These are phyloP conservation scores for carrot (Daucus carota) DNA, from an alignment of 129 eudicot genomes.

Conservation along the genomic window DNA sequence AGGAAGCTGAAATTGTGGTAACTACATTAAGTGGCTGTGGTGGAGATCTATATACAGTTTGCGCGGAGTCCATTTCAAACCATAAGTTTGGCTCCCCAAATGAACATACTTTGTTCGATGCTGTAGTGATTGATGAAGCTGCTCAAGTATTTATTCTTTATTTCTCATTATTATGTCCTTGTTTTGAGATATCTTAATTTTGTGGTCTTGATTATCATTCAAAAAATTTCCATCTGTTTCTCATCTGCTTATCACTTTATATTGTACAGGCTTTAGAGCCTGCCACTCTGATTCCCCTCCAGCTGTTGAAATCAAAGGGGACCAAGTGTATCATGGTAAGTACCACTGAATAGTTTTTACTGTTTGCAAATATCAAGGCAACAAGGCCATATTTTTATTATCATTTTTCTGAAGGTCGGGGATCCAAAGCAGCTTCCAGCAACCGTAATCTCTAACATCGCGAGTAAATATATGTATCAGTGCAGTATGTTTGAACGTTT, in stretches of 20 bases:
- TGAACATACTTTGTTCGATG: constrained; percentile 76
- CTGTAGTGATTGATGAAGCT: constrained; percentile 97
- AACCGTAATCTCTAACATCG: constrained; percentile 83
- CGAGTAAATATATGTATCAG: constrained; percentile 77
- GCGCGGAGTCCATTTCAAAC: constrained; percentile 53
- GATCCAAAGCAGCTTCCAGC: constrained; percentile 99
- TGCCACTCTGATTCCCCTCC: constrained; percentile 90
- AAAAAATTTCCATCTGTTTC: neutral
- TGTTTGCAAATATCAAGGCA: neutral
- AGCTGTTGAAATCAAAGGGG: constrained; percentile 82
- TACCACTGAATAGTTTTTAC: neutral
- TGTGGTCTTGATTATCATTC: neutral
- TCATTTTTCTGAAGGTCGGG: constrained; percentile 53
- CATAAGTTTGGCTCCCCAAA: constrained; percentile 52
- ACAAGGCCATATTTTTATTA: neutral
- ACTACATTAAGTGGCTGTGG: constrained; percentile 96
- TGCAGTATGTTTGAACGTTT: constrained; percentile 99
- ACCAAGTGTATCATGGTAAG: constrained; percentile 83
- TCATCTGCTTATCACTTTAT: constrained; percentile 15
- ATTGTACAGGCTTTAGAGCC: constrained; percentile 87
- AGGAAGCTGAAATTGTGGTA: constrained; percentile 91
- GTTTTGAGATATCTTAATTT: neutral
- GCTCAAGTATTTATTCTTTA: constrained; percentile 63
- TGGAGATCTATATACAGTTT: constrained; percentile 82
- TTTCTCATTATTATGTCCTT: neutral